Conservation (phyloP, 257 asterid genomes). For the Fraxinus pennsylvanica region DNA sequence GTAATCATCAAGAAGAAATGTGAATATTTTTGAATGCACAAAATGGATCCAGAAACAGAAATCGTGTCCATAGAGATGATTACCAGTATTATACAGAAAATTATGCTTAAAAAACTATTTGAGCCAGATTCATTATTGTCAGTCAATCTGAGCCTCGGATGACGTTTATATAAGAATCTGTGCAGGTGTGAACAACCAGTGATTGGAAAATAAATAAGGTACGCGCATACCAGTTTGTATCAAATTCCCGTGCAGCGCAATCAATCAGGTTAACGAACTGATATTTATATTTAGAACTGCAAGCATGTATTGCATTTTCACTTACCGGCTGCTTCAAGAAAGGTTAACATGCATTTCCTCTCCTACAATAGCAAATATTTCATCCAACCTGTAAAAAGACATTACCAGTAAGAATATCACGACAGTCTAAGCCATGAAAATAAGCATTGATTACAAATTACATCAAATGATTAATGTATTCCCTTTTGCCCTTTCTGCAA, state of each 20-base stretch:
- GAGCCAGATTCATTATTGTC: background rate
- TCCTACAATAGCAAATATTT: conserved; percentile 54
- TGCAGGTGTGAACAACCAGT: background rate
- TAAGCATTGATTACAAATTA: background rate
- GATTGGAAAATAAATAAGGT: background rate
- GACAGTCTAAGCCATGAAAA: background rate
- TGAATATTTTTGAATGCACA: too few relatives aligned
- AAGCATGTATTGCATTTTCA: background rate
- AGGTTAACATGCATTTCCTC: conserved; percentile 65
- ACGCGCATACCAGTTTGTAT: background rate
- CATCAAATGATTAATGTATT: background rate
- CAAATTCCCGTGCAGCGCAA: background rate
- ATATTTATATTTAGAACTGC: background rate
- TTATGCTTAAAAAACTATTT: background rate
- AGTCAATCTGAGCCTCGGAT: background rate
- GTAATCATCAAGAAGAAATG: background rate
- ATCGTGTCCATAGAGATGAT: too few relatives aligned
- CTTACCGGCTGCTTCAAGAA: conserved; percentile 35
- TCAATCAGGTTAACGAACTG: background rate
- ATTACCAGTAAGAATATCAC: background rate
- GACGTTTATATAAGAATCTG: background rate
- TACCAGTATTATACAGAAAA: background rate
- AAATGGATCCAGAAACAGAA: too few relatives aligned
- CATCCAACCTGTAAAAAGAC: conserved; percentile 55
- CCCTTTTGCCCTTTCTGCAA: background rate